A percentile compares a stretch with the other conserved stretches of the same genome.
Conservation (phyloP, 306 rosid species). For the Prinsepia uniflora region DNA sequence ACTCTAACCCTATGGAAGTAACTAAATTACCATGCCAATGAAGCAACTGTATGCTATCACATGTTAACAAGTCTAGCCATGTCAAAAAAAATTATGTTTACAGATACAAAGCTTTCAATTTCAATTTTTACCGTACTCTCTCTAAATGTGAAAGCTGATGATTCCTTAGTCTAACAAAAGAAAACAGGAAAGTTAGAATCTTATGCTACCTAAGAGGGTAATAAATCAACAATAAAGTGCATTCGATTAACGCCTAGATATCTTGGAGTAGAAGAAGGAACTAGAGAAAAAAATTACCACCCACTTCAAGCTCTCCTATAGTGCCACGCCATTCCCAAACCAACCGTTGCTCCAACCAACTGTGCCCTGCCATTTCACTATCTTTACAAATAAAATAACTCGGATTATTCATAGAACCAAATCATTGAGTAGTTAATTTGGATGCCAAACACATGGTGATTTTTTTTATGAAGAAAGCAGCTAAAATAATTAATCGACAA, state of each 20-base stretch:
- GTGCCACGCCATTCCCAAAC: constrained; percentile 69
- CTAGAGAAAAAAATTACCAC: constrained; percentile 69
- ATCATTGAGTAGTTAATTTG: too few relatives aligned
- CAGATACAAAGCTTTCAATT: background rate
- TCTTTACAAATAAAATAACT: too few relatives aligned
- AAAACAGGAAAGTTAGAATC: background rate
- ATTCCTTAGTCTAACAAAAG: background rate
- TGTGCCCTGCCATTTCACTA: too few relatives aligned
- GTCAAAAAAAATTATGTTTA: background rate
- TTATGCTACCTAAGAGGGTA: constrained; percentile 56
- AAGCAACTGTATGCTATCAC: background rate
- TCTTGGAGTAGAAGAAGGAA: constrained; percentile 53
- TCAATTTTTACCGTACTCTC: background rate
- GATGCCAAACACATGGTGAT: too few relatives aligned
- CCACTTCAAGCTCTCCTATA: constrained; percentile 70
- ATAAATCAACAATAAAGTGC: constrained; percentile 75
- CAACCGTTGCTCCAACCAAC: constrained; percentile 66
- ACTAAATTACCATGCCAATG: background rate
- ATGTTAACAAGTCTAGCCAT: too few relatives aligned
- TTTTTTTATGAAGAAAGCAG: too few relatives aligned
- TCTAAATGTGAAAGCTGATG: background rate
- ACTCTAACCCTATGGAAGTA: too few relatives aligned
- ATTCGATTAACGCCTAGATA: constrained; percentile 69
- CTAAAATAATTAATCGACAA: too few relatives aligned
- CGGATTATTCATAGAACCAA: too few relatives aligned